Evolutionary conservation across 2,329 filamentous ascomycete species (phyloP).

Genomic region (Rosellinia necatrix): DNA sequence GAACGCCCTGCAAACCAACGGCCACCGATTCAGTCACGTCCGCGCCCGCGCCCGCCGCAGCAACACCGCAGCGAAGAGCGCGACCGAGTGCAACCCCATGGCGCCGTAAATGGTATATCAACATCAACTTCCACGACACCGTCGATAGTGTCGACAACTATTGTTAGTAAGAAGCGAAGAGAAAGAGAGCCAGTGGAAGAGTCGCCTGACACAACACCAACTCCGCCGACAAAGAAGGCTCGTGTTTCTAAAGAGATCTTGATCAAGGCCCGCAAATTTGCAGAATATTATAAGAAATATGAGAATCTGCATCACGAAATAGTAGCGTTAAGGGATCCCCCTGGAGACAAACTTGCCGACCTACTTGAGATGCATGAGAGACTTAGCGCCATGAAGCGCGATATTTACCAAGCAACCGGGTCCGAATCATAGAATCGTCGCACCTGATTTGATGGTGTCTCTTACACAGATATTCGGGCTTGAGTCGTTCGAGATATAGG

Average conservation of each 20-base stretch:
- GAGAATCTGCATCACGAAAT: conserved; percentile 62
- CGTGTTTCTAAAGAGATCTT: conserved; percentile 55
- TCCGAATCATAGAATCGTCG: conserved; percentile 28
- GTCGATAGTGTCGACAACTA: neutral
- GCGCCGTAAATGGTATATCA: conserved; percentile 31
- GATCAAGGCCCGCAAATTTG: conserved; percentile 59
- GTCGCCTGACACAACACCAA: conserved; percentile 36
- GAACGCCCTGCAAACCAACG: conserved; percentile 38
- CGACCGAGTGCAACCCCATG: conserved; percentile 29
- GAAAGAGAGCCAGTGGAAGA: conserved; percentile 37
- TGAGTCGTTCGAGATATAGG: no score
- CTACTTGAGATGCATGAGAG: conserved; percentile 60
- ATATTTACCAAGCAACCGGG: conserved; percentile 57
- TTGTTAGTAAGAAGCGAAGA: conserved; percentile 51
- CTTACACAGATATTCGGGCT: no score
- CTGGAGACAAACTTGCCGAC: conserved; percentile 54
- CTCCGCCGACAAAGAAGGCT: conserved; percentile 43
- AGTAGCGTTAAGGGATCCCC: conserved; percentile 53
- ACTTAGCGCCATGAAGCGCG: conserved; percentile 61
- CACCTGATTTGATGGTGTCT: no score
- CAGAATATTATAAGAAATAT: conserved; percentile 61
- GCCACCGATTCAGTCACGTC: conserved; percentile 25
- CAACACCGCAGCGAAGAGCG: conserved; percentile 33
- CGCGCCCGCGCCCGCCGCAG: conserved; percentile 24
- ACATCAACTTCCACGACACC: conserved; percentile 28